Percentiles rank a stretch among this genome's conserved stretches.
phyloP scores from a whole-genome alignment of 208 protist species.

The Trichomonas tenax region DNA sequence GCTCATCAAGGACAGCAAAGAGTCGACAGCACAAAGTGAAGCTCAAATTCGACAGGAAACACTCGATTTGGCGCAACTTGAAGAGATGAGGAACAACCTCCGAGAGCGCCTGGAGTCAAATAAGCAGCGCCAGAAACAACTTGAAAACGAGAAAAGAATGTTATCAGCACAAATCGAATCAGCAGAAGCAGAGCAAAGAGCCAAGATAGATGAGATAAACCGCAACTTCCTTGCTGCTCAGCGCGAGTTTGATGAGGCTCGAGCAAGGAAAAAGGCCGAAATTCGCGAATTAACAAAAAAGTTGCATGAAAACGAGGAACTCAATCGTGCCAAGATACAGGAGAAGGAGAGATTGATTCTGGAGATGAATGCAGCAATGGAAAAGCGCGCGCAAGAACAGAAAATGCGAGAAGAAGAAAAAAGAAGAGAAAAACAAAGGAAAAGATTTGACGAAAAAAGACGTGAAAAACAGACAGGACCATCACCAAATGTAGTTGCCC shows the following conservation, averaged over 20 bases:
- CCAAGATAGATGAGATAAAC: conserved; percentile 4
- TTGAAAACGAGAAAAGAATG: not conserved
- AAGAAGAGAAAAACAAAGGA: not conserved
- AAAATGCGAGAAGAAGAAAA: not conserved
- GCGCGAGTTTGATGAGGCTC: not conserved
- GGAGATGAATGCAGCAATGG: not conserved
- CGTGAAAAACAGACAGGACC: not conserved
- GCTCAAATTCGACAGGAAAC: not conserved
- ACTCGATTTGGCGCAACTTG: not conserved
- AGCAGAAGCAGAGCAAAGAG: not conserved
- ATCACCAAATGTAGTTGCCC: not conserved
- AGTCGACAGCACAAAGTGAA: not conserved
- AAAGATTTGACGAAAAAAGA: not conserved
- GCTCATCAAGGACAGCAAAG: not conserved
- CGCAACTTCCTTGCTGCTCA: not conserved
- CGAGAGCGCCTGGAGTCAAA: not conserved
- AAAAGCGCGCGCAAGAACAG: not conserved
- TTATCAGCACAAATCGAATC: not conserved
- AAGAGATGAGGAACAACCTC: not conserved
- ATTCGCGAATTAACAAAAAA: not conserved
- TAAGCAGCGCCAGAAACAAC: not conserved
- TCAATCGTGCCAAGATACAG: not conserved
- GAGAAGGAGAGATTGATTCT: not conserved
- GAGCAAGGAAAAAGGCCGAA: not conserved
- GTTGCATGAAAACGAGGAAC: conserved; percentile 16